Conservation (phyloP, 2,329 filamentous ascomycete genomes). For the Arthrobotrys megalospora region DNA sequence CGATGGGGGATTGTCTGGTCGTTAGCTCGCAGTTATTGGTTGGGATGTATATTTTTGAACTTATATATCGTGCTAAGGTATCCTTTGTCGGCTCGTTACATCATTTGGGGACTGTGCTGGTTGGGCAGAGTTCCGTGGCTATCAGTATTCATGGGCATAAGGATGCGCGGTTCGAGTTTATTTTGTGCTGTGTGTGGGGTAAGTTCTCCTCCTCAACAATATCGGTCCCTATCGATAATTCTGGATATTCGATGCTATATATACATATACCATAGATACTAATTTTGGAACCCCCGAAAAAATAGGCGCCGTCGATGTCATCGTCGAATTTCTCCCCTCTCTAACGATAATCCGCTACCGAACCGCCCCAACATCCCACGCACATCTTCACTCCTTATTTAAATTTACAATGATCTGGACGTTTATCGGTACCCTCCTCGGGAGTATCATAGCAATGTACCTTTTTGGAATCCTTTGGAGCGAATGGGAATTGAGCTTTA, state of each 20-base stretch:
- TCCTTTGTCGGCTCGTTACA: slow-evolving; percentile 30
- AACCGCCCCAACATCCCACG: slow-evolving; percentile 4
- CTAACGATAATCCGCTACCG: slow-evolving; percentile 44
- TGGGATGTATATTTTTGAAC: slow-evolving; percentile 46
- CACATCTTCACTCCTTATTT: slow-evolving; percentile 16
- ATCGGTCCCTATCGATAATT: background rate
- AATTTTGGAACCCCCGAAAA: background rate
- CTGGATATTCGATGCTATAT: no score
- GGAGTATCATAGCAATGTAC: slow-evolving; percentile 40
- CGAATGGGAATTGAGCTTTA: slow-evolving; percentile 44
- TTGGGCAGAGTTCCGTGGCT: slow-evolving; percentile 28
- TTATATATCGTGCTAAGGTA: slow-evolving; percentile 36
- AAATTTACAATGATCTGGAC: slow-evolving; percentile 49
- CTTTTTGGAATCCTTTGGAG: slow-evolving; percentile 41
- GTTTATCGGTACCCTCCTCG: slow-evolving; percentile 24
- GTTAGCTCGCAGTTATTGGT: slow-evolving; percentile 34
- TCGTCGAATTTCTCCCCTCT: slow-evolving; percentile 42
- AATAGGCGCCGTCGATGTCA: slow-evolving; percentile 43
- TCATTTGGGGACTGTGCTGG: slow-evolving; percentile 48
- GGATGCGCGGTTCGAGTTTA: slow-evolving; percentile 37
- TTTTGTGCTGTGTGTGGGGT: slow-evolving; percentile 51
- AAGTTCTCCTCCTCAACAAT: background rate
- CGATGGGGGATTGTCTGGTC: slow-evolving; percentile 39
- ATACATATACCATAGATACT: background rate
- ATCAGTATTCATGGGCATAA: slow-evolving; percentile 49